Base-by-base conservation (phyloP, 1,139 yeast species). In the Blastobotrys raffinosifermentans region DNA sequence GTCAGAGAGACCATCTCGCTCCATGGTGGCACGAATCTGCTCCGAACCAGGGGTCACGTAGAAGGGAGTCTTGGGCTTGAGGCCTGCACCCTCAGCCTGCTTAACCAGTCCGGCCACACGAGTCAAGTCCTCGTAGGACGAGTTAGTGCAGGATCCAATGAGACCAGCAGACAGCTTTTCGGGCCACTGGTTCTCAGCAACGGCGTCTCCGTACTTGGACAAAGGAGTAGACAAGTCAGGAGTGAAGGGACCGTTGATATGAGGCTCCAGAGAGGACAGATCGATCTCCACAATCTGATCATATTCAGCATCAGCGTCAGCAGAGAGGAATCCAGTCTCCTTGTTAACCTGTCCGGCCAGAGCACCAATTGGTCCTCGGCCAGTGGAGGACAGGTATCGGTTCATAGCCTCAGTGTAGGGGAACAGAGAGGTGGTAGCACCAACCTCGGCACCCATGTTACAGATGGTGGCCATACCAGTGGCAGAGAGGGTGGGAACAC, bases 381-480 rank as follows among this genome's bases (percentile, higher is more conserved):
- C 76, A 16, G 98, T 91, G 38, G 94, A 83, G 32, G 70, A 57
- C 57, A 91, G 73, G 64, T 89, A 91, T 46, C 87, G 72, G 52
- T 71, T 73, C 69, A 85, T 94, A 29, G 95, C 86, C 39, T 80
- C 81, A 58, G 85, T 91, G 75, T 79, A 87, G 40, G 98, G 98
- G 85, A 91, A 91, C 38, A 89, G 75, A 8, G 96, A 87, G 27
- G 98, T 91, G 22, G 98, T 91, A 25, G 97, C 97, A 60, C 98
- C 98, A 45, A 91, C 85, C 66, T 91, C 98, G 39, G 98, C 98
- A 58, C 98, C 98, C 98, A 91, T 91, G 65, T 91, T 91, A 73
- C 97, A 89, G 55, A 91, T 89, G 41, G 98, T 91, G 37, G 94
- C 98, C 98, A 91, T 91, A 67, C 98, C 98, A 14, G 98, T 91